These are phyloP conservation scores for Albophoma yamanashiensis DNA, from an alignment of 2,329 filamentous ascomycete species.

Conservation along the genomic window DNA sequence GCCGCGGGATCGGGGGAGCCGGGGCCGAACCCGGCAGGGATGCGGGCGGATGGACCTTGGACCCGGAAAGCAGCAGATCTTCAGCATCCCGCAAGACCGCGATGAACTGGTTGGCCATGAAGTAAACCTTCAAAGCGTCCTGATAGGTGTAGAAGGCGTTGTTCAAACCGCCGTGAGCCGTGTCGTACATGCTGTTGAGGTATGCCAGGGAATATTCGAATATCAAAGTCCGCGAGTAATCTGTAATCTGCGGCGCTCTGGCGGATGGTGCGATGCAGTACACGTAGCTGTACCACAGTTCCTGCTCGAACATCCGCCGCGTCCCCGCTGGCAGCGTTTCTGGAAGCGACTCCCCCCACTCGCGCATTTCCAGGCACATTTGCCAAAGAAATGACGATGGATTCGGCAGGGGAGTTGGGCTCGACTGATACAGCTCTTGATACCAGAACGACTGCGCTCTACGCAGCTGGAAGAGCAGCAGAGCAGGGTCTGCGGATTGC, in stretches of 20 bases:
- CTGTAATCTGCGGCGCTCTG: conserved; percentile 58
- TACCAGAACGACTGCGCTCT: conserved; percentile 83
- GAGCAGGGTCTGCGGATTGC: conserved; percentile 55
- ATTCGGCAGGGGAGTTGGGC: conserved; percentile 56
- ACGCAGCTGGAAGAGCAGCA: conserved; percentile 74
- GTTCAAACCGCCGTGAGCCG: conserved; percentile 48
- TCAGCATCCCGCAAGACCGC: conserved; percentile 48
- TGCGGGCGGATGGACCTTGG: conserved; percentile 32
- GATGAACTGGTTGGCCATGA: conserved; percentile 54
- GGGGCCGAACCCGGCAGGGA: conserved; percentile 34
- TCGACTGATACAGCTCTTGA: conserved; percentile 74
- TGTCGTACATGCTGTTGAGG: conserved; percentile 59
- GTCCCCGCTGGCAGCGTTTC: conserved; percentile 52
- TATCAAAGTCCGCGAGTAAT: conserved; percentile 69
- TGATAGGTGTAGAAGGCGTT: conserved; percentile 73
- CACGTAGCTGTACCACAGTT: conserved; percentile 83
- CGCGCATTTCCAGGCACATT: conserved; percentile 63
- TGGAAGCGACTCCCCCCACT: conserved; percentile 74
- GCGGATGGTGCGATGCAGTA: conserved; percentile 78
- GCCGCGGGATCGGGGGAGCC: conserved; percentile 42
- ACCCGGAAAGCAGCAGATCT: conserved; percentile 43
- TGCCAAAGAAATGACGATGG: conserved; percentile 64
- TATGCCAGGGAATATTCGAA: conserved; percentile 85
- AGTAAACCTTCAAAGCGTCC: conserved; percentile 77
- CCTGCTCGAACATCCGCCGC: conserved; percentile 71